Base-by-base conservation (phyloP, 179 eudicot genomes). In the Corrigiola litoralis region DNA sequence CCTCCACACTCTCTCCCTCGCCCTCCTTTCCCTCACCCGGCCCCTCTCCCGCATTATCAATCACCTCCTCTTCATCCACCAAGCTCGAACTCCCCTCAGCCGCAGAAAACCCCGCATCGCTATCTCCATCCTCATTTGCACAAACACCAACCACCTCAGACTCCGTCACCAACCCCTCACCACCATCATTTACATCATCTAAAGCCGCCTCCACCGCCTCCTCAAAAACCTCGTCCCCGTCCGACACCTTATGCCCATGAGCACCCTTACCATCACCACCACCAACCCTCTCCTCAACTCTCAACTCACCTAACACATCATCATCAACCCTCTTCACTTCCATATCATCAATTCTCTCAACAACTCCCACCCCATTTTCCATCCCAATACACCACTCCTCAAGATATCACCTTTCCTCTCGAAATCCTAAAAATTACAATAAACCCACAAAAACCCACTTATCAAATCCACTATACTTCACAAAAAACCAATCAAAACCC, bases 301-400 rank as follows among this genome's bases (percentile, higher is more conserved):
- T 59, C 40, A 49, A 68, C 51, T 41, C 77, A 55, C 38, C 13
- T 47, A 65, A 64, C 69, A 68, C 80, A 44, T 68, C 83, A 40
- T 63, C 69, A 34, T 63, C 72, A 40, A 59, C 49, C 37, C 17
- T 61, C 6, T 58, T 67, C 71, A 54, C 59, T 66, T 67, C 81
- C 36, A 50, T 84, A 56, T 61, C 64, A 59, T 42, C 55, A 73
- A 70, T 69, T 61, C 70, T 77, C 46, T 65, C 81, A 53, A 66
- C 79, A 66, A 58, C 73, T 60, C 73, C 82, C 57, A 59, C 70
- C 67, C 82, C 86, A 77, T 80, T 87, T 57, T 90, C 91, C 97
- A 90, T 90, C 79, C 76, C 69, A 74, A 79, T 44, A 40, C 2
- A n/a, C 41, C 17, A 33, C 46, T 20, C 46, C 57, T 29, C 50